These are phyloP conservation scores for Pichia sp. DNA, from an alignment of 1,139 yeast species.

Conservation along the genomic window DNA sequence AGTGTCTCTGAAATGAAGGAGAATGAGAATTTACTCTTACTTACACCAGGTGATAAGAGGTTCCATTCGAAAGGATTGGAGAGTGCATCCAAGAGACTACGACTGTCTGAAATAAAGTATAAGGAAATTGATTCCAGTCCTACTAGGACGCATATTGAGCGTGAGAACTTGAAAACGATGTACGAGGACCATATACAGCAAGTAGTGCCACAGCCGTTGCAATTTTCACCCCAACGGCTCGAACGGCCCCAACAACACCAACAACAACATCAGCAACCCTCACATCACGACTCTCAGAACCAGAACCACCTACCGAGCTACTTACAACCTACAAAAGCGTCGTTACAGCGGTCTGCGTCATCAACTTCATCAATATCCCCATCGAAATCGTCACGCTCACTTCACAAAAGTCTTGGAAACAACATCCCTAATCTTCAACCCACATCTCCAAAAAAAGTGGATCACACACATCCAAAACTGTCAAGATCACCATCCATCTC, in stretches of 20 bases:
- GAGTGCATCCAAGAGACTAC: constrained; percentile 25
- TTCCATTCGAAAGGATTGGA: constrained; percentile 16
- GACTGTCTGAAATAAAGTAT: constrained; percentile 17
- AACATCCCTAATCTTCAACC: background rate
- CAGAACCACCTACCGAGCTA: constrained; percentile 17
- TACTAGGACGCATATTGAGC: constrained; percentile 20
- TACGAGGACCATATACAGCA: too few species aligned
- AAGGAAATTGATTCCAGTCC: constrained; percentile 25
- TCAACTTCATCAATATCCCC: background rate
- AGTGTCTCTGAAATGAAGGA: too few species aligned
- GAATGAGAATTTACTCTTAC: too few species aligned
- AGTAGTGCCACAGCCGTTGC: too few species aligned
- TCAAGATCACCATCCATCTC: constrained; percentile 13
- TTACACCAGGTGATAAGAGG: constrained; percentile 24
- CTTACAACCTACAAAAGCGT: constrained; percentile 19
- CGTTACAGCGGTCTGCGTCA: constrained; percentile 15
- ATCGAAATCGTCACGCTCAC: background rate
- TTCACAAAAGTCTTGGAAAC: background rate
- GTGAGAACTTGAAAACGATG: constrained; percentile 17
- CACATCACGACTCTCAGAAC: too few species aligned
- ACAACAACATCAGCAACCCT: too few species aligned
- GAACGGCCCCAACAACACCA: too few species aligned
- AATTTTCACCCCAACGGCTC: too few species aligned
- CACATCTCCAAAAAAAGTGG: background rate
- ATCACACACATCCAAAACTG: background rate